These are phyloP conservation scores for Scenedesmus sp. DNA, from an alignment of 163 green algal species.

Conservation along the genomic window DNA sequence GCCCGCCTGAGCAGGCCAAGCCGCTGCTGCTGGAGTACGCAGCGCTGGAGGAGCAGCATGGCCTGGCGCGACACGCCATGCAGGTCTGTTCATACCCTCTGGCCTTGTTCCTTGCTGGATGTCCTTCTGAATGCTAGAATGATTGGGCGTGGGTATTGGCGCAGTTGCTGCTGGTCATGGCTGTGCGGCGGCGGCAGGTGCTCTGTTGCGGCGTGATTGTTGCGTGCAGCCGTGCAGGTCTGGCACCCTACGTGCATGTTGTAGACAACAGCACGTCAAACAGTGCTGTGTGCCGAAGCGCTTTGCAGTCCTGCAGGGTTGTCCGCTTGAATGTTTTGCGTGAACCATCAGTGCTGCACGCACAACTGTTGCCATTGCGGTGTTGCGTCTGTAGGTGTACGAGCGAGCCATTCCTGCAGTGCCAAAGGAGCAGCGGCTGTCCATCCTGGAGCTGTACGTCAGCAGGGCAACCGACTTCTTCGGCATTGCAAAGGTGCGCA, in stretches of 20 bases:
- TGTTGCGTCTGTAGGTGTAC: constrained; percentile 73
- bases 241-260: no score
- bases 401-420: constrained; percentile 71
- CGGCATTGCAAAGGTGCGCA: constrained; percentile 90
- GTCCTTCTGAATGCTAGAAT: background rate
- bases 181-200: no score
- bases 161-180: no score
- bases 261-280: no score
- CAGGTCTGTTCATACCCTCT: constrained; percentile 69
- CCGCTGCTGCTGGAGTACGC: constrained; percentile 83
- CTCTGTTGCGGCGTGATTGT: no score
- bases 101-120: background rate
- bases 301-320: no score
- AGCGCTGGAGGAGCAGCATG: constrained; percentile 93
- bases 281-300: no score
- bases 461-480: constrained; percentile 93
- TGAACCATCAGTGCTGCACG: no score
- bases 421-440: constrained; percentile 81
- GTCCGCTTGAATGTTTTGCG: no score
- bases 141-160: no score
- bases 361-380: no score
- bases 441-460: constrained; percentile 92
- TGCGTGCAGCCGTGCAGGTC: no score
- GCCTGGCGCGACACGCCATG: constrained; percentile 94
- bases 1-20: constrained; percentile 82